A percentile compares a stretch with the other conserved stretches of the same genome.
phyloP scores from a whole-genome alignment of 495 filamentous ascomycete species.

The Neurospora discreta region DNA sequence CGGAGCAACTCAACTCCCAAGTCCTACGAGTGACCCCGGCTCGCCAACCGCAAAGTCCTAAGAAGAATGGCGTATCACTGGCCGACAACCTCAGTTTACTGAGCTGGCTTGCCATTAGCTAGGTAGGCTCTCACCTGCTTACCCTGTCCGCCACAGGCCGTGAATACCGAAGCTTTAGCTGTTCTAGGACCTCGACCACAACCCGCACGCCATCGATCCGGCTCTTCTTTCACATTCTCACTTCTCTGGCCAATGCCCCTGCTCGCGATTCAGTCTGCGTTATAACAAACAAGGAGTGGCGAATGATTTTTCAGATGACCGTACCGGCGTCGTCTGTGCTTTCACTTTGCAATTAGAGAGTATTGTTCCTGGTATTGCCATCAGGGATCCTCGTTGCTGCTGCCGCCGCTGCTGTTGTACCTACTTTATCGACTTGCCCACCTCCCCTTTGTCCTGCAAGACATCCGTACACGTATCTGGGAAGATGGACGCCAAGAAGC shows the following conservation, averaged over 20 bases:
- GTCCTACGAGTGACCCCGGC: neutral
- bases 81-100: neutral
- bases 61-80: neutral
- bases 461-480: neutral
- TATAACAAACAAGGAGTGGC: slow-evolving; percentile 28
- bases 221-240: neutral
- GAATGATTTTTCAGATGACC: slow-evolving; percentile 15
- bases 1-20: neutral
- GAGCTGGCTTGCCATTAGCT: neutral
- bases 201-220: neutral
- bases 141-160: neutral
- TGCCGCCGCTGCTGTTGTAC: neutral
- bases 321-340: slow-evolving; percentile 6
- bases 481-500: slow-evolving; percentile 22
- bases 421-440: neutral
- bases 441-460: neutral
- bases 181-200: neutral
- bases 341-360: neutral
- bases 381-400: neutral
- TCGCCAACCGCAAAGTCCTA: neutral
- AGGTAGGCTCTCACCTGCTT: neutral
- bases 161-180: neutral
- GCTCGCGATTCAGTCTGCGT: neutral
- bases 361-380: neutral
- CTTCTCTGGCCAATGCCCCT: neutral